phyloP scores from a whole-genome alignment of 768 basidiomycete species.

The Lactifluus volemus region DNA sequence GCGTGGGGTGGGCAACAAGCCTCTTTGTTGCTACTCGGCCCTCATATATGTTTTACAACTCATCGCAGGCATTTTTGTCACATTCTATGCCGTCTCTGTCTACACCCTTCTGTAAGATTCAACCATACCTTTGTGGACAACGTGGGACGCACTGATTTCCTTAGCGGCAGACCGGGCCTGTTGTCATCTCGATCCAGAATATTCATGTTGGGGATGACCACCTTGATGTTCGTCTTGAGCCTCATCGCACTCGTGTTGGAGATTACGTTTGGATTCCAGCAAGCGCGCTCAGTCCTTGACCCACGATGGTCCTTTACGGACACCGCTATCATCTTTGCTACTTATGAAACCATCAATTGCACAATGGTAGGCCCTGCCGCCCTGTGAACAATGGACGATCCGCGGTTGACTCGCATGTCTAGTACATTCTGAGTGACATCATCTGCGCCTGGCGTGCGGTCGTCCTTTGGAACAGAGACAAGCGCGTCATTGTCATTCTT shows the following conservation, averaged over 20 bases:
- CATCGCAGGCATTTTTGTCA: neutral
- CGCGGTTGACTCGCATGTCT: neutral
- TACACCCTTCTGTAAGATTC: conserved; percentile 10
- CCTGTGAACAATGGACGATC: neutral
- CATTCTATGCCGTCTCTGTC: conserved; percentile 4
- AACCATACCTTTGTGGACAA: neutral
- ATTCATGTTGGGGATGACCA: conserved; percentile 9
- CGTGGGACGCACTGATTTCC: neutral
- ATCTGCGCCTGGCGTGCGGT: conserved; percentile 15
- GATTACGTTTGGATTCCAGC: neutral
- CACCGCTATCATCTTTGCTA: neutral
- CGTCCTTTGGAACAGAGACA: conserved; percentile 10
- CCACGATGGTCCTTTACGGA: neutral
- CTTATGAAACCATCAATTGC: too few relatives aligned
- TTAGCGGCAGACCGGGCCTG: conserved; percentile 4
- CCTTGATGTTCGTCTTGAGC: conserved; percentile 8
- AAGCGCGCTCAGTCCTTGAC: too few relatives aligned
- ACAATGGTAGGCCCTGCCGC: conserved; percentile 2
- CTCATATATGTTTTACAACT: neutral
- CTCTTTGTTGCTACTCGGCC: neutral
- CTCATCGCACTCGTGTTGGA: conserved; percentile 6
- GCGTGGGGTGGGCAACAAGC: neutral
- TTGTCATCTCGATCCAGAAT: conserved; percentile 7
- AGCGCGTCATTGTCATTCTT: conserved; percentile 9
- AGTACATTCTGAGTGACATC: conserved; percentile 13